phyloP scores from a whole-genome alignment of 495 filamentous ascomycete genomes.

The Penicillium lagena region DNA sequence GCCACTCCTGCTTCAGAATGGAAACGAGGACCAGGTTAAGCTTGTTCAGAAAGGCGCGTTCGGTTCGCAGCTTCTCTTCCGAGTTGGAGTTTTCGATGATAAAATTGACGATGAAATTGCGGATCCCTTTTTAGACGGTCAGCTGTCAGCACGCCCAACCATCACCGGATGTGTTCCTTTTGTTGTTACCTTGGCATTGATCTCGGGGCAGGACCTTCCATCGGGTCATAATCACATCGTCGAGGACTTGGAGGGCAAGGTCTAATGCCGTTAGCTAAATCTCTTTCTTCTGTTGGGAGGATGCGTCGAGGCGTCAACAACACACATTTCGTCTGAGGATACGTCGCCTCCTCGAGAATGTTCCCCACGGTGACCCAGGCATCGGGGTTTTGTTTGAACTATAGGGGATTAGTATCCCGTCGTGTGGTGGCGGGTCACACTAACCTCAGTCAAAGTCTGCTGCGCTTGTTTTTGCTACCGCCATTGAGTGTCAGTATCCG shows the following conservation, averaged over 20 bases:
- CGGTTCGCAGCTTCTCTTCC: conserved; percentile 73
- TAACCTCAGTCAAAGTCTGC: conserved; percentile 86
- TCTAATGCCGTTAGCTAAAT: conserved; percentile 56
- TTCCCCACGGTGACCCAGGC: conserved; percentile 96
- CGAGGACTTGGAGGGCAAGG: conserved; percentile 90
- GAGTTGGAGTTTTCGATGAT: conserved; percentile 88
- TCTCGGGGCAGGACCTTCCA: conserved; percentile 97
- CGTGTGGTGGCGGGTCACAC: conserved; percentile 11
- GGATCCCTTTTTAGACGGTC: conserved; percentile 59
- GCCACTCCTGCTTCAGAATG: conserved; percentile 99
- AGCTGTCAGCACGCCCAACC: conserved; percentile 13
- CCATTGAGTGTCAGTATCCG: conserved; percentile 16
- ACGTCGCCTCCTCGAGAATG: conserved; percentile 82
- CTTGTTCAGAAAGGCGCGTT: conserved; percentile 91
- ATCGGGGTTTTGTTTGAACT: conserved; percentile 99
- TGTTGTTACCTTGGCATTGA: conserved; percentile 76
- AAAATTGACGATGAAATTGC: conserved; percentile 96
- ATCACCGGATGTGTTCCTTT: not conserved
- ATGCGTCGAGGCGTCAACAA: conserved; percentile 4
- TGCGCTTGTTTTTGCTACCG: conserved; percentile 94
- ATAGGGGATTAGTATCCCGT: not conserved
- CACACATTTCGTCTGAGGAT: conserved; percentile 95
- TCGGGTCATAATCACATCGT: conserved; percentile 97
- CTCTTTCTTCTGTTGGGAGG: not conserved
- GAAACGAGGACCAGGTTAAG: conserved; percentile 95